A percentile compares a stretch with the other conserved stretches of the same genome.
Conservation (phyloP, 2,329 filamentous ascomycete genomes). For the Microascus cirrosus region DNA sequence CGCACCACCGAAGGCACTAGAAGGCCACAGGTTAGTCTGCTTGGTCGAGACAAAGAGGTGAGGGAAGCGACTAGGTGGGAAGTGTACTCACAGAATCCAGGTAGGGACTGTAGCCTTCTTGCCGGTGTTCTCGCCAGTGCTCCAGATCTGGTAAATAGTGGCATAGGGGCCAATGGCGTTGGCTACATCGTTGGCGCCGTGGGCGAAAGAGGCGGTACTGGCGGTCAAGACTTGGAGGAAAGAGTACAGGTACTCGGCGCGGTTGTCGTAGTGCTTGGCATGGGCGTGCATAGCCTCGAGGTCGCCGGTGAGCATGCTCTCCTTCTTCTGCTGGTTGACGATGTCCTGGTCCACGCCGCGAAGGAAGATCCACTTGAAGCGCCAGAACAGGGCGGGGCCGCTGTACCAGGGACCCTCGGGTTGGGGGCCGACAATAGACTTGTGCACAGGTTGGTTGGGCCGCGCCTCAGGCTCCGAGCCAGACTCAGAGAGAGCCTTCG, state of each 20-base stretch:
- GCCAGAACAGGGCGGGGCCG: conserved; percentile 24
- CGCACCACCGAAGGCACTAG: conserved; percentile 32
- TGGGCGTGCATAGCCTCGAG: conserved; percentile 36
- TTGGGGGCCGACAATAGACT: conserved; percentile 24
- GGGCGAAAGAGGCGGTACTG: conserved; percentile 61
- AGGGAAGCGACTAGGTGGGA: neutral
- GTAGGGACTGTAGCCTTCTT: conserved; percentile 39
- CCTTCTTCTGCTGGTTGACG: conserved; percentile 60
- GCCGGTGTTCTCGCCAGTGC: conserved; percentile 28
- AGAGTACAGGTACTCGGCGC: conserved; percentile 58
- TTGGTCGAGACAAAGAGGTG: neutral
- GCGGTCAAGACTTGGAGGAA: conserved; percentile 57
- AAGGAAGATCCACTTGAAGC: conserved; percentile 38
- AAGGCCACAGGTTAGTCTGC: neutral
- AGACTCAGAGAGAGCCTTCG: conserved; percentile 11
- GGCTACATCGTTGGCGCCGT: conserved; percentile 66
- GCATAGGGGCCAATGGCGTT: conserved; percentile 54
- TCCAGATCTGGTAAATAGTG: conserved; percentile 51
- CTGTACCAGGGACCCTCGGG: conserved; percentile 28
- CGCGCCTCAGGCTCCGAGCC: conserved; percentile 22
- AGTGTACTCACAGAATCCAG: conserved; percentile 37
- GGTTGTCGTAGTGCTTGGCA: conserved; percentile 55
- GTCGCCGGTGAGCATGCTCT: conserved; percentile 27
- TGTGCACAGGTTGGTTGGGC: conserved; percentile 12
- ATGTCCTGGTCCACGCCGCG: conserved; percentile 77